Base-by-base conservation (phyloP, 169 alveolate genomes). In the Babesia gibsoni region DNA sequence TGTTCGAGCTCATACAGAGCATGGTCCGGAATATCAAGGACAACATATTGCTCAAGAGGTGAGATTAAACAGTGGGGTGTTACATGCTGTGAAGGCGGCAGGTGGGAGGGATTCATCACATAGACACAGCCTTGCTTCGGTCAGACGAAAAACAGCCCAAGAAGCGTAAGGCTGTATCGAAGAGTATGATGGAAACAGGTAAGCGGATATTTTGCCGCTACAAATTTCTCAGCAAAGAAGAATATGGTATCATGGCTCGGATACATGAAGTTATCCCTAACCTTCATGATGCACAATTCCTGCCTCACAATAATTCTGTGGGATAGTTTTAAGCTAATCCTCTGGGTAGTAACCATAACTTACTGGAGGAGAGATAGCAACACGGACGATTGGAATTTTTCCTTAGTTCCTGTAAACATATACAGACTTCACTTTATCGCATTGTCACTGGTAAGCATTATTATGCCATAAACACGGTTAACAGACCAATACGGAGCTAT, bases 241-340 rank as follows among this genome's bases (percentile, higher is more conserved):
- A 54, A 39, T n/a, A 32, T 67, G 27, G 57, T 12, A 67, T 7
- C 45, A 25, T 69, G 85, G 67, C 67, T 54, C 45, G 35, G 73
- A 18, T 54, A 77, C 37, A 61, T 81, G 52, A 77, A 52, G 52
- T 63, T 77, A 25, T 67, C 85, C 20, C 20, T 77, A 41, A 66
- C 85, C 30, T 77, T 72, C 43, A 77, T 77, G 81, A 52, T 77
- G 85, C 53, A 52, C 41, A 67, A 77, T 27, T 59, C 85, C 49
- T 72, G 81, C 18, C 65, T 77, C 22, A 39, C 78, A n/a, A 23
- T 79, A 67, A 23, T 79, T 4, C 22, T 79, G 30, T 68, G 82
- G 88, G 83, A 79, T 58, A 9, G 52, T n/a, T 35, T 61, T 4
- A 79, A 63, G 67, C 69, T 79, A n/a, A 3, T 41, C 6, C 41